These are phyloP conservation scores for Emmonsiellopsis sp. DNA, from an alignment of 2,329 filamentous ascomycete species.

Conservation along the genomic window DNA sequence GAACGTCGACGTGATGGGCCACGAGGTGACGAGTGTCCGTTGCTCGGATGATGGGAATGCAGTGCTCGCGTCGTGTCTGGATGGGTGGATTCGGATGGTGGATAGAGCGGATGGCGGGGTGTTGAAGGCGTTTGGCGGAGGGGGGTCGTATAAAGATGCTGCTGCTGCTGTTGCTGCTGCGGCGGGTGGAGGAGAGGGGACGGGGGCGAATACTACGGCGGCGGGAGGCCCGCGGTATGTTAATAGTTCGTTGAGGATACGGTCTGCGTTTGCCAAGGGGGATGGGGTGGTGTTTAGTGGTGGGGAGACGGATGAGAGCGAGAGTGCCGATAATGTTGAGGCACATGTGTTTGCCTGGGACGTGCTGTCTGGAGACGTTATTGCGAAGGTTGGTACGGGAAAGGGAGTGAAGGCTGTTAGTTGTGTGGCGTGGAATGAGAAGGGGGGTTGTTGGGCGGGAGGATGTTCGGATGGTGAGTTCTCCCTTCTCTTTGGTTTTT, in stretches of 20 bases:
- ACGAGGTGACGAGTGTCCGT: conserved; percentile 64
- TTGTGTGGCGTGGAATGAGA: conserved; percentile 39
- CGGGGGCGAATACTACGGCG: conserved; percentile 10
- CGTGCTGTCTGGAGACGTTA: conserved; percentile 61
- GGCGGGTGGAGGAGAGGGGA: conserved; percentile 33
- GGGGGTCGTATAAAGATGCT: neutral
- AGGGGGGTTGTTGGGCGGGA: conserved; percentile 29
- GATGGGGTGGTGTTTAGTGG: conserved; percentile 75
- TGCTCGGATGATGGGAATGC: conserved; percentile 65
- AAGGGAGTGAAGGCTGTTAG: conserved; percentile 35
- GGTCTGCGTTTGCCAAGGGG: conserved; percentile 63
- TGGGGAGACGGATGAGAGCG: conserved; percentile 62
- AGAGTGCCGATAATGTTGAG: conserved; percentile 12
- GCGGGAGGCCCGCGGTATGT: conserved; percentile 27
- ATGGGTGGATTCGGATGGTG: conserved; percentile 70
- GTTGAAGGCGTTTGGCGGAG: conserved; percentile 59
- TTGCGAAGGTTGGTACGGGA: conserved; percentile 48
- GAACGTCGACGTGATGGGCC: conserved; percentile 58
- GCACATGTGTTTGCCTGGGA: conserved; percentile 61
- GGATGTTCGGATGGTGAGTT: conserved; percentile 34
- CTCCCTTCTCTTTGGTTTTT: neutral
- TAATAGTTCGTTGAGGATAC: conserved; percentile 65
- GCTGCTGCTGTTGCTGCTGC: neutral
- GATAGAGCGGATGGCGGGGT: conserved; percentile 67
- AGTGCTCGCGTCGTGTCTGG: conserved; percentile 64